Evolutionary conservation across 768 basidiomycete genomes (phyloP).

Genomic region (Coprinopsis strossmayeri): DNA sequence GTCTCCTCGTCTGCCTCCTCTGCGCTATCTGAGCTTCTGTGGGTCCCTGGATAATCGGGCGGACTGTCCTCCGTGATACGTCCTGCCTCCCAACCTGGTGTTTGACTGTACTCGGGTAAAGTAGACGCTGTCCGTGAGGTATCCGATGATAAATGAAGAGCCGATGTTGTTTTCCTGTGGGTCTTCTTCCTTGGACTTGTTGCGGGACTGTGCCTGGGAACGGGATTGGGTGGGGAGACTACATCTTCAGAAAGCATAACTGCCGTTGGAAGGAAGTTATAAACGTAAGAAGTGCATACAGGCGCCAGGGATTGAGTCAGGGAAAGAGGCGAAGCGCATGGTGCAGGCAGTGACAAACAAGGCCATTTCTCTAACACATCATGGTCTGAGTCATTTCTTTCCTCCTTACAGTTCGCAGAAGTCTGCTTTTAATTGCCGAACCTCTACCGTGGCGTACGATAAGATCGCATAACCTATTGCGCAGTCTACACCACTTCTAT

Average conservation of each 20-base stretch:
- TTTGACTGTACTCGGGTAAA: conserved; percentile 54
- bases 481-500: neutral
- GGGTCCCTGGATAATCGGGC: conserved; percentile 45
- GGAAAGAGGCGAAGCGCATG: neutral
- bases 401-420: neutral
- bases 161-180: neutral
- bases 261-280: neutral
- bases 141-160: conserved; percentile 12
- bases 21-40: conserved; percentile 50
- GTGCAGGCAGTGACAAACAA: conserved; percentile 1
- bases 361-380: neutral
- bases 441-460: neutral
- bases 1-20: conserved; percentile 70
- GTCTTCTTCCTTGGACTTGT: neutral
- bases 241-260: conserved; percentile 6
- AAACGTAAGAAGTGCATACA: conserved; percentile 1
- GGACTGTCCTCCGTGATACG: conserved; percentile 48
- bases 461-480: neutral
- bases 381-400: neutral
- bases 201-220: neutral
- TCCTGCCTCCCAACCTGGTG: conserved; percentile 13
- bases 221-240: neutral
- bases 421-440: neutral
- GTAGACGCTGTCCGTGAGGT: conserved; percentile 60
- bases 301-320: conserved; percentile 2